A percentile compares a stretch with the other conserved stretches of the same genome.
phyloP scores from a whole-genome alignment of 768 basidiomycete species.

The Rossbeevera mucosa region DNA sequence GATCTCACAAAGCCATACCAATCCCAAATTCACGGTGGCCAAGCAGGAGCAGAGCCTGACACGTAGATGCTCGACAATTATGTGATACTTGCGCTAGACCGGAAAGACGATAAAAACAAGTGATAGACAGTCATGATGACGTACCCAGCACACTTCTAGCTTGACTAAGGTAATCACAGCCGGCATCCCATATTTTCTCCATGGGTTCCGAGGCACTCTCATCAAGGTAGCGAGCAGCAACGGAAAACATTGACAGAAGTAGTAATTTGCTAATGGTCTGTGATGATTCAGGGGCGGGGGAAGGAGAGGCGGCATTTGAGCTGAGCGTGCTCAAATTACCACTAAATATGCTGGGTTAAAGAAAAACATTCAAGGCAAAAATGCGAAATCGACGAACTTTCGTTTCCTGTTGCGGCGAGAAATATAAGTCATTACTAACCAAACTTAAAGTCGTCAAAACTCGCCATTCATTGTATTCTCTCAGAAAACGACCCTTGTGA shows the following conservation, averaged over 20 bases:
- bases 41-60: constrained; percentile 74
- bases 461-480: constrained; percentile 56
- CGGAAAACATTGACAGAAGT: constrained; percentile 75
- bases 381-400: constrained; percentile 13
- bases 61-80: constrained; percentile 65
- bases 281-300: constrained; percentile 40
- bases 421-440: constrained; percentile 8
- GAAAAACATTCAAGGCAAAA: constrained; percentile 6
- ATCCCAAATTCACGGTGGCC: constrained; percentile 86
- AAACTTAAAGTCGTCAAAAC: constrained; percentile 6
- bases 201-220: constrained; percentile 40
- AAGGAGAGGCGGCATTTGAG: constrained; percentile 10
- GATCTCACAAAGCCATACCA: constrained; percentile 37
- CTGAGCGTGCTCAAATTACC: constrained; percentile 35
- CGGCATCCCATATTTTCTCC: constrained; percentile 69
- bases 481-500: constrained; percentile 65
- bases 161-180: constrained; percentile 56
- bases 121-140: constrained; percentile 12
- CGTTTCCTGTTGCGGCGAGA: constrained; percentile 20
- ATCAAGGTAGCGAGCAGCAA: constrained; percentile 69
- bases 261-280: constrained; percentile 66
- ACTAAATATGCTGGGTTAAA: constrained; percentile 25
- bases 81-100: constrained; percentile 58
- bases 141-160: constrained; percentile 64
- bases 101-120: constrained; percentile 3